These are phyloP conservation scores for Coemansia javaensis DNA, from an alignment of 192 early-diverging fungal genomes.

Conservation along the genomic window DNA sequence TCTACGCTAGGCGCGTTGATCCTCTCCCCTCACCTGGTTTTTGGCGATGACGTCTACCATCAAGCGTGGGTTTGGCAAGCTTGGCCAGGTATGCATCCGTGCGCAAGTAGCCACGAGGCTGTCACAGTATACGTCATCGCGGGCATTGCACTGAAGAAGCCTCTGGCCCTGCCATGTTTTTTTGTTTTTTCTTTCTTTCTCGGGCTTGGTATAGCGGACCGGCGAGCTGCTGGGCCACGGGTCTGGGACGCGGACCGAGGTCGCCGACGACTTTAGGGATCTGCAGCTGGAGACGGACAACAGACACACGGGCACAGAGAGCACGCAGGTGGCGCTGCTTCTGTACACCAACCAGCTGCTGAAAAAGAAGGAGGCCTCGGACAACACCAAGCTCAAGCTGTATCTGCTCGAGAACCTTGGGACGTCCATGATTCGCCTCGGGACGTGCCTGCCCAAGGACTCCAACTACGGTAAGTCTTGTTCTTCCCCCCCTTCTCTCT, in stretches of 20 bases:
- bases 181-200: too few species aligned
- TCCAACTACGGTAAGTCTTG: constrained; percentile 44
- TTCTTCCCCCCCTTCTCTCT: background rate
- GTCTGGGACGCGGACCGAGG: constrained; percentile 59
- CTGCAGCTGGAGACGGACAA: constrained; percentile 70
- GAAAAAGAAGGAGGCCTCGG: constrained; percentile 64
- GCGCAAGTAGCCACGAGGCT: too few species aligned
- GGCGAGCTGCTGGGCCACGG: constrained; percentile 71
- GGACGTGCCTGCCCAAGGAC: constrained; percentile 49
- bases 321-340: constrained; percentile 54
- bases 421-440: constrained; percentile 59
- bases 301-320: constrained; percentile 60
- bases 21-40: background rate
- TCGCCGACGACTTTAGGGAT: constrained; percentile 76
- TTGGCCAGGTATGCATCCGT: constrained; percentile 55
- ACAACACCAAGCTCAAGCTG: constrained; percentile 60
- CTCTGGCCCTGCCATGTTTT: too few species aligned
- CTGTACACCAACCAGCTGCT: constrained; percentile 50
- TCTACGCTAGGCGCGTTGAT: too few species aligned
- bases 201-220: constrained; percentile 42
- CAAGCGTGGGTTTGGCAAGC: constrained; percentile 62
- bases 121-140: too few species aligned
- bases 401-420: constrained; percentile 63
- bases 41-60: constrained; percentile 9
- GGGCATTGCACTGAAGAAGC: too few species aligned